Conservation (phyloP, 2,329 filamentous ascomycete genomes). For the Diaporthe batatas region DNA sequence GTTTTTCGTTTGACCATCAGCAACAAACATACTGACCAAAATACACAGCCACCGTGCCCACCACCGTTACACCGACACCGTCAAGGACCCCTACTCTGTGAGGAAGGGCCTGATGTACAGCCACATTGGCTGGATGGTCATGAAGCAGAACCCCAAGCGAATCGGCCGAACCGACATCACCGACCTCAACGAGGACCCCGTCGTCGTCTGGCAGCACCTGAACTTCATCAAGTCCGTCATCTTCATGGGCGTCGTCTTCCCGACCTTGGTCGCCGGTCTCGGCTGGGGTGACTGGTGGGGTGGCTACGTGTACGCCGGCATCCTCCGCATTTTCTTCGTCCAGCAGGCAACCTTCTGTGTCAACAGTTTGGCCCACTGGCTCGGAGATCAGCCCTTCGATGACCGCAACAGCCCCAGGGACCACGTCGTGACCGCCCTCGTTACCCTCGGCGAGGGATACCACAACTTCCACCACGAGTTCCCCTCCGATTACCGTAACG, state of each 20-base stretch:
- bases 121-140: constrained; percentile 90
- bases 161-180: constrained; percentile 90
- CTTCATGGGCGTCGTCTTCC: constrained; percentile 82
- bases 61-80: constrained; percentile 92
- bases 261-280: constrained; percentile 80
- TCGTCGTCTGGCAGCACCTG: constrained; percentile 90
- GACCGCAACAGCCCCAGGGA: constrained; percentile 93
- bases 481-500: constrained; percentile 92
- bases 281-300: constrained; percentile 86
- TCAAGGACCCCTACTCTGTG: constrained; percentile 92
- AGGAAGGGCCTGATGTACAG: constrained; percentile 89
- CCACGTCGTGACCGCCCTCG: constrained; percentile 86
- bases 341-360: constrained; percentile 95
- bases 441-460: constrained; percentile 88
- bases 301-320: constrained; percentile 87
- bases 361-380: constrained; percentile 91
- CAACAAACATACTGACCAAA: constrained; percentile 1
- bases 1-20: too few species aligned
- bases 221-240: constrained; percentile 86
- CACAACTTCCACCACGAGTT: constrained; percentile 98
- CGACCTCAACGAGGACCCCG: constrained; percentile 86
- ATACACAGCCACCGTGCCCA: constrained; percentile 78
- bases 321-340: constrained; percentile 89
- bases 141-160: constrained; percentile 93
- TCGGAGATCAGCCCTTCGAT: constrained; percentile 92